Evolutionary conservation across 2,329 filamentous ascomycete genomes (phyloP).

Genomic region (Epichloe festucae): DNA sequence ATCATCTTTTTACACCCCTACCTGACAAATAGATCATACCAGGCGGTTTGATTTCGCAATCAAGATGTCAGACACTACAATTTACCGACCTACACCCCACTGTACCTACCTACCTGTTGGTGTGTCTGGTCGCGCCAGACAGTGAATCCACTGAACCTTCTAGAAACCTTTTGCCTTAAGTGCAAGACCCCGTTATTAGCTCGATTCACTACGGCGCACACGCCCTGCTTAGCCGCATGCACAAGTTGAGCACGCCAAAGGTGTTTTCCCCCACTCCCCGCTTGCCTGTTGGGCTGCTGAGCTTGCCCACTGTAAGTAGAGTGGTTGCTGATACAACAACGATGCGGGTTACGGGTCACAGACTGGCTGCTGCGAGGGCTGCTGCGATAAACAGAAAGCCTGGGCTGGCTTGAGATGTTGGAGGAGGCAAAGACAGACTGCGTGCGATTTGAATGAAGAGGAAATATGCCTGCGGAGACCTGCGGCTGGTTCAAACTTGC

Average conservation of each 20-base stretch:
- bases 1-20: no score
- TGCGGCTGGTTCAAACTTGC: neutral
- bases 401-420: neutral
- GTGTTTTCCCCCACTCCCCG: neutral
- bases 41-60: no score
- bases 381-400: neutral
- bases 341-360: conserved; percentile 2
- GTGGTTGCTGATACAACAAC: conserved; percentile 5
- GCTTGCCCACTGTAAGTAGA: neutral
- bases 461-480: neutral
- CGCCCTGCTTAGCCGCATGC: neutral
- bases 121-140: no score
- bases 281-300: neutral
- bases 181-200: conserved; percentile 20
- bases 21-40: no score
- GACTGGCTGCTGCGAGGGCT: neutral
- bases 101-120: no score
- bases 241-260: conserved; percentile 1
- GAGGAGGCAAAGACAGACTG: neutral
- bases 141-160: conserved; percentile 30
- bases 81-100: no score
- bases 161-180: conserved; percentile 25
- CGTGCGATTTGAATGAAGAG: neutral
- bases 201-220: neutral
- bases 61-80: no score